Conservation (phyloP, 352 stramenopile genomes). For the Pythium volutum region DNA sequence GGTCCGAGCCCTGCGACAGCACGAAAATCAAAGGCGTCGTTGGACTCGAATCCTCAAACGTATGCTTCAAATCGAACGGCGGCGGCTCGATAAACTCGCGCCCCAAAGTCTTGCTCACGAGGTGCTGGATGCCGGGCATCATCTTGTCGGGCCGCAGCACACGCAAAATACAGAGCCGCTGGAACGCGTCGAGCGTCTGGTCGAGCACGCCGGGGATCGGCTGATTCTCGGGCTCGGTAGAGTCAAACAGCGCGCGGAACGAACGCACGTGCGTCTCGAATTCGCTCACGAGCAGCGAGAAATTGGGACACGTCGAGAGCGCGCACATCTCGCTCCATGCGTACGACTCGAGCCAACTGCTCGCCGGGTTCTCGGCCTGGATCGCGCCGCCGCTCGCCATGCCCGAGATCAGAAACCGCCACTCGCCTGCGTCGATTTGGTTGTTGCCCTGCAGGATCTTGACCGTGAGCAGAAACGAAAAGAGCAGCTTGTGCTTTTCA, state of each 20-base stretch:
- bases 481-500: slow-evolving; percentile 93
- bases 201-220: slow-evolving; percentile 58
- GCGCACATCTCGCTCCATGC: slow-evolving; percentile 78
- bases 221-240: slow-evolving; percentile 73
- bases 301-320: slow-evolving; percentile 63
- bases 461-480: slow-evolving; percentile 89
- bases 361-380: slow-evolving; percentile 45
- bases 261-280: slow-evolving; percentile 47
- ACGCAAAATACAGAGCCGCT: slow-evolving; percentile 78
- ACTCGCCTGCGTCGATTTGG: slow-evolving; percentile 79
- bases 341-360: slow-evolving; percentile 66
- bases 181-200: slow-evolving; percentile 70
- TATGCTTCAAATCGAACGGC: slow-evolving; percentile 87
- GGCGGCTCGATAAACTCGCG: slow-evolving; percentile 90
- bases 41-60: slow-evolving; percentile 88
- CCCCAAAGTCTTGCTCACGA: slow-evolving; percentile 86
- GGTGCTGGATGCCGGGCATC: slow-evolving; percentile 87
- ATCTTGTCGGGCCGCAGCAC: slow-evolving; percentile 82
- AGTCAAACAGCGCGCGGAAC: slow-evolving; percentile 80
- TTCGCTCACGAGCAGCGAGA: slow-evolving; percentile 49
- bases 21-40: slow-evolving; percentile 93
- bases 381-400: slow-evolving; percentile 43
- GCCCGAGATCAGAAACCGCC: slow-evolving; percentile 90
- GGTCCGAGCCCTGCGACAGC: slow-evolving; percentile 91
- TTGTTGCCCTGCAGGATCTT: slow-evolving; percentile 88